Evolutionary conservation across 2,329 filamentous ascomycete species (phyloP), one percentile per base, ranked within the genome.

Genomic region (Diatrype stigma): DNA sequence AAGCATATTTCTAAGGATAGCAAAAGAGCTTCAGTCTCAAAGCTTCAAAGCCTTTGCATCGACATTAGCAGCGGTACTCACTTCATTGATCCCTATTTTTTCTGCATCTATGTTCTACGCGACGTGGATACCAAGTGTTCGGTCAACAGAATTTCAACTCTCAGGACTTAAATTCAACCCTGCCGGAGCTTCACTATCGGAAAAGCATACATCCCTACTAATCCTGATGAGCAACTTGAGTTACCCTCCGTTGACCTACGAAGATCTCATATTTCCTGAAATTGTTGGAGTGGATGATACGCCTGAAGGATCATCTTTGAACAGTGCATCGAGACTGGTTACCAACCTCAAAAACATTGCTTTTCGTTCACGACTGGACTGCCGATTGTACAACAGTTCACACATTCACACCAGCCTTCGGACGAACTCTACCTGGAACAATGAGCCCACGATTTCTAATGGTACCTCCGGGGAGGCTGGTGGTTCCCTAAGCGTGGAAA

Each of bases 241-340:
- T 0, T 73, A 68, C 21, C 70, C 72, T 0, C 45, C 48, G 0
- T 73, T 70, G 42, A 73, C 71, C 0, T 72, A 64, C 51, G 63
- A 66, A 12, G 59, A 65, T 44, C 56, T 69, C 0, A 56, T 50
- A 22, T 63, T 63, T 48, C 60, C 61, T 3, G n/a, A 28, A 40
- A 6, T n/a, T 46, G 16, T 12, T 26, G 35, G 14, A 17, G 3
- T 32, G 32, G 6, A 12, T 22, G 12, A 47, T 30, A 28, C 44
- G 17, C 30, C 8, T 19, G 19, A 4, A 16, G 30, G 44, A 16
- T 26, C n/a, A 3, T 26, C 30, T 14, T 3, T 46, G 44, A 11
- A 30, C 44, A 14, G 3, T n/a, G 8, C n/a, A n/a, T n/a, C n/a
- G n/a, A n/a, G n/a, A n/a, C n/a, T n/a, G n/a, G n/a, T n/a, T n/a